phyloP scores from a whole-genome alignment of 148 eudicot species.

The Fallopia convolvulus region DNA sequence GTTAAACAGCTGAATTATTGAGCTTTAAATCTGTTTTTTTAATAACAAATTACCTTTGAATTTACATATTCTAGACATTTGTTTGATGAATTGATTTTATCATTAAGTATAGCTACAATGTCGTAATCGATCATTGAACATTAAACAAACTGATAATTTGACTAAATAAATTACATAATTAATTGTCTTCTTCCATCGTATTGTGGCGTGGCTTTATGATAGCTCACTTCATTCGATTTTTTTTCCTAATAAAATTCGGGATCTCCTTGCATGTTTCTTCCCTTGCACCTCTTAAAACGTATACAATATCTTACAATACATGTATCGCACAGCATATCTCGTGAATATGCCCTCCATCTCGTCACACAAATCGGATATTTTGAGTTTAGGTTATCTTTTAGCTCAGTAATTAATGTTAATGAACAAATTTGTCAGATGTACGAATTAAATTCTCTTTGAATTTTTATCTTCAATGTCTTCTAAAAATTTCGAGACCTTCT shows the following conservation, averaged over 20 bases:
- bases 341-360: background rate
- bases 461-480: too few relatives aligned
- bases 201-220: background rate
- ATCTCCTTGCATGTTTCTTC: background rate
- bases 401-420: too few relatives aligned
- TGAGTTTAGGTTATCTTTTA: background rate
- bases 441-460: too few relatives aligned
- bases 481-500: too few relatives aligned
- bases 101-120: background rate
- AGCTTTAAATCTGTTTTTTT: background rate
- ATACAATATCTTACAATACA: too few relatives aligned
- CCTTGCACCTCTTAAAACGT: background rate
- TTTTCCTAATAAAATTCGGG: too few relatives aligned
- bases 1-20: background rate
- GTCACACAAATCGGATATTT: background rate
- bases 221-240: background rate
- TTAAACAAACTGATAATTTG: background rate
- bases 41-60: background rate
- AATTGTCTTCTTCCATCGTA: background rate
- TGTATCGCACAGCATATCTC: background rate
- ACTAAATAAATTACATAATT: background rate
- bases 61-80: background rate
- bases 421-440: too few relatives aligned
- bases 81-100: too few relatives aligned
- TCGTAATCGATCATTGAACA: background rate